These are phyloP conservation scores for Wickerhamomyces sp. DNA, from an alignment of 1,139 yeast species.

Conservation along the genomic window DNA sequence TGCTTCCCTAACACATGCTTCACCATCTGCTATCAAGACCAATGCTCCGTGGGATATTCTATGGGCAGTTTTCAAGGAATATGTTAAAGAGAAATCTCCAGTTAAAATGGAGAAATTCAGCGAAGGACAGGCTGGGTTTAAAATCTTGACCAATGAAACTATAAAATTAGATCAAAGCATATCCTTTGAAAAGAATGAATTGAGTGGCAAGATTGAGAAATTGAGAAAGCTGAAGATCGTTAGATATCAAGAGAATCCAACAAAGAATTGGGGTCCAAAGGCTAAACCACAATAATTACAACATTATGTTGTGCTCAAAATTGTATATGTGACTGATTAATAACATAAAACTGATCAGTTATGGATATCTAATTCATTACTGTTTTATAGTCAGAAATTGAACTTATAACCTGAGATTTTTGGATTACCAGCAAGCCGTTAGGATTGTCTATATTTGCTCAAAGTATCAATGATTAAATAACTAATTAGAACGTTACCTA, in stretches of 20 bases:
- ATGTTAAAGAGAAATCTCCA: slow-evolving; percentile 48
- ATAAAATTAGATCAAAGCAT: slow-evolving; percentile 32
- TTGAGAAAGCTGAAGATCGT: slow-evolving; percentile 76
- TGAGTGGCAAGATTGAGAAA: slow-evolving; percentile 49
- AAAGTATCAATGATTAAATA: too few relatives aligned
- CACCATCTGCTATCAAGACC: slow-evolving; percentile 82
- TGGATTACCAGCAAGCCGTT: too few relatives aligned
- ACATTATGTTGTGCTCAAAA: too few relatives aligned
- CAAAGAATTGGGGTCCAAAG: slow-evolving; percentile 96
- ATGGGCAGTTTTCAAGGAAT: slow-evolving; percentile 67
- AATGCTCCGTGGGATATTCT: slow-evolving; percentile 80
- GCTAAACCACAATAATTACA: slow-evolving; percentile 55
- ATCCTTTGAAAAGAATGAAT: slow-evolving; percentile 52
- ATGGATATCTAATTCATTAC: not conserved
- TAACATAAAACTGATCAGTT: not conserved
- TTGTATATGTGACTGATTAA: not conserved
- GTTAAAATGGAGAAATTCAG: slow-evolving; percentile 39
- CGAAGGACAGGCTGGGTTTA: slow-evolving; percentile 58
- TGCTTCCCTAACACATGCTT: slow-evolving; percentile 85
- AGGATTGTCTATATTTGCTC: too few relatives aligned
- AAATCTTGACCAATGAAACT: slow-evolving; percentile 43
- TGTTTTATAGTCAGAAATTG: not conserved
- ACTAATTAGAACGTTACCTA: too few relatives aligned
- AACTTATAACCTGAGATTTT: too few relatives aligned
- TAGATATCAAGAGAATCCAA: slow-evolving; percentile 86